Conservation (phyloP, 345 rosid genomes). For the Eucalyptus globulus region DNA sequence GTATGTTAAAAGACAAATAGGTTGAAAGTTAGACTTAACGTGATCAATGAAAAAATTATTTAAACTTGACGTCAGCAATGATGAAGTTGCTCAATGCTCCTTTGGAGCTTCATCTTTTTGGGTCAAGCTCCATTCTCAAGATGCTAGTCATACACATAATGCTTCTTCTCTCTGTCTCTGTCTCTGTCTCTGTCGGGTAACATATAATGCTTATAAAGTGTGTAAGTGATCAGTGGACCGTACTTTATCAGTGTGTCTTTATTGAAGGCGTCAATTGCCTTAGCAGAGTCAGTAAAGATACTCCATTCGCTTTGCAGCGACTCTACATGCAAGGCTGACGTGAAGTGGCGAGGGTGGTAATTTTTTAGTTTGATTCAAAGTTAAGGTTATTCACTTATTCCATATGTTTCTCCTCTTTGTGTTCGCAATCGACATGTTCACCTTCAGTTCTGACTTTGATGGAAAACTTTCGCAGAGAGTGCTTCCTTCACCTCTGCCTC, state of each 20-base stretch:
- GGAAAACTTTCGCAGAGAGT: background rate
- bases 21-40: background rate
- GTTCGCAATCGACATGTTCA: background rate
- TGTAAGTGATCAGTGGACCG: background rate
- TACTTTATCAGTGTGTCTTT: background rate
- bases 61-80: background rate
- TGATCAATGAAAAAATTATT: background rate
- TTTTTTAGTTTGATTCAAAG: background rate
- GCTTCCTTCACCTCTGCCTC: background rate
- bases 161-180: background rate
- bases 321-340: background rate
- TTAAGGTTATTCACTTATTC: background rate
- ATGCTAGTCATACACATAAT: background rate
- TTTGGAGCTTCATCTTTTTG: background rate
- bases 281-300: background rate
- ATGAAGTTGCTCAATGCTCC: background rate
- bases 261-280: background rate
- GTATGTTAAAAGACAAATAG: background rate
- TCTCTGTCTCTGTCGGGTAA: too few relatives aligned
- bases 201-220: background rate
- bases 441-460: background rate
- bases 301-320: background rate
- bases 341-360: background rate
- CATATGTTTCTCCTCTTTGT: background rate
- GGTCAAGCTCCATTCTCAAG: background rate